phyloP scores from a whole-genome alignment of 1,139 yeast genomes.

The Debaryomyces psychrophilus region DNA sequence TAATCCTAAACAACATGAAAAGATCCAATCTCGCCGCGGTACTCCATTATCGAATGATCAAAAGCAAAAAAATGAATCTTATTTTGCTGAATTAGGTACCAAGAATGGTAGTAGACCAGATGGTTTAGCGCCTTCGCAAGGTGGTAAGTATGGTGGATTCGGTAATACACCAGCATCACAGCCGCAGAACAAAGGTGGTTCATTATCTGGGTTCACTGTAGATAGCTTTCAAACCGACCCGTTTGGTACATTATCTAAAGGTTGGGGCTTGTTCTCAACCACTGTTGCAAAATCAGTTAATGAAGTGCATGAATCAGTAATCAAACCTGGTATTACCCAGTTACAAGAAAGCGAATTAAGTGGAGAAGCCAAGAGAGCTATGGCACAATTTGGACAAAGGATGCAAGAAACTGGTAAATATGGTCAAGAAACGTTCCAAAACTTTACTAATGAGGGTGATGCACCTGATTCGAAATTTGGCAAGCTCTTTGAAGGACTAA shows the following conservation, averaged over 20 bases:
- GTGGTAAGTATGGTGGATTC: constrained; percentile 90
- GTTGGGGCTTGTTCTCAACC: constrained; percentile 90
- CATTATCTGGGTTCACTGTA: constrained; percentile 60
- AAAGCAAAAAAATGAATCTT: constrained; percentile 72
- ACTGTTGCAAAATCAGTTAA: constrained; percentile 80
- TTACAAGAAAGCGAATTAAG: constrained; percentile 81
- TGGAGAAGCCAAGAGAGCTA: constrained; percentile 82
- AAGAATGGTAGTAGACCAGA: constrained; percentile 75
- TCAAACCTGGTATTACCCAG: constrained; percentile 84
- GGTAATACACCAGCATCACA: constrained; percentile 69
- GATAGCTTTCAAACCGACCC: constrained; percentile 87
- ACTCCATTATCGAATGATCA: constrained; percentile 43
- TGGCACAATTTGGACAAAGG: constrained; percentile 93
- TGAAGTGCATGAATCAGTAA: constrained; percentile 85
- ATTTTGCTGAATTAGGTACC: constrained; percentile 78
- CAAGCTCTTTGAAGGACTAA: constrained; percentile 54
- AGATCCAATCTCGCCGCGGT: constrained; percentile 46
- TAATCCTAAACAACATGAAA: constrained; percentile 24
- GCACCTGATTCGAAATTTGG: constrained; percentile 52
- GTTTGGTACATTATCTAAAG: constrained; percentile 81
- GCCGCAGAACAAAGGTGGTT: constrained; percentile 27
- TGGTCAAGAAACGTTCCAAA: constrained; percentile 66
- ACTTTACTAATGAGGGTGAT: constrained; percentile 56
- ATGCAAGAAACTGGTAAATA: constrained; percentile 86
- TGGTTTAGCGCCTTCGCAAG: constrained; percentile 86